Evolutionary conservation across 805 yeast species (phyloP).

Genomic region (Kuraishia molischiana): DNA sequence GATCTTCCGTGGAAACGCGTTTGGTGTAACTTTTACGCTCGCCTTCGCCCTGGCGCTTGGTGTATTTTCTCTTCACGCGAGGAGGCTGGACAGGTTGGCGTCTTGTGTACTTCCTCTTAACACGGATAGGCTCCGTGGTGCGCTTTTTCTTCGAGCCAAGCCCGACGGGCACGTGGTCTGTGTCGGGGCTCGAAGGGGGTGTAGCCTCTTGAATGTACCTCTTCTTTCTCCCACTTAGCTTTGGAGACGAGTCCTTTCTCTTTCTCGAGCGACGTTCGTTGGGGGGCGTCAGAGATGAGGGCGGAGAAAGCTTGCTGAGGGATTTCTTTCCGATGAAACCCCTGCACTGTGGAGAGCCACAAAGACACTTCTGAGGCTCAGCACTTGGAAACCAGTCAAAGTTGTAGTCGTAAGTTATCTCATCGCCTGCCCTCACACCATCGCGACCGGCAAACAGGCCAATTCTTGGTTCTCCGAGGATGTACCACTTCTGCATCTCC

Average conservation of each 20-base stretch:
- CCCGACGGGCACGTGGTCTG: not conserved
- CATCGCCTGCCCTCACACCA: constrained; percentile 28
- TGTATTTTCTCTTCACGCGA: no score
- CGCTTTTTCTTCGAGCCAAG: no score
- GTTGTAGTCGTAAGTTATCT: constrained; percentile 38
- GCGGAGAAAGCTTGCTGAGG: not conserved
- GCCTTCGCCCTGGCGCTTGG: no score
- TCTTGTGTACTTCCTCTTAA: no score
- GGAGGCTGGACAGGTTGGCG: no score
- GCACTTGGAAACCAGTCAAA: constrained; percentile 34
- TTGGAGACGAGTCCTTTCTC: not conserved
- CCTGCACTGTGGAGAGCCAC: constrained; percentile 30
- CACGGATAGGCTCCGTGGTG: no score
- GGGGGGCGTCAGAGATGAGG: not conserved
- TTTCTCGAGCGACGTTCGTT: not conserved
- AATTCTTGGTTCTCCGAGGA: constrained; percentile 32
- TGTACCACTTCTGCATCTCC: constrained; percentile 39
- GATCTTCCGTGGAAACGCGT: no score
- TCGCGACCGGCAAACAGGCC: constrained; percentile 34
- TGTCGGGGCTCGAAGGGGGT: not conserved
- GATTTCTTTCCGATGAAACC: constrained; percentile 27
- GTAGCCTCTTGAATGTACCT: not conserved
- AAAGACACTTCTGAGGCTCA: constrained; percentile 31
- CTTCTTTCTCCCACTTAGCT: not conserved
- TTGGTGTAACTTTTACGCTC: no score